These are phyloP conservation scores for Musa balbisiana DNA, from an alignment of 202 grass and related monocot genomes.

Conservation along the genomic window DNA sequence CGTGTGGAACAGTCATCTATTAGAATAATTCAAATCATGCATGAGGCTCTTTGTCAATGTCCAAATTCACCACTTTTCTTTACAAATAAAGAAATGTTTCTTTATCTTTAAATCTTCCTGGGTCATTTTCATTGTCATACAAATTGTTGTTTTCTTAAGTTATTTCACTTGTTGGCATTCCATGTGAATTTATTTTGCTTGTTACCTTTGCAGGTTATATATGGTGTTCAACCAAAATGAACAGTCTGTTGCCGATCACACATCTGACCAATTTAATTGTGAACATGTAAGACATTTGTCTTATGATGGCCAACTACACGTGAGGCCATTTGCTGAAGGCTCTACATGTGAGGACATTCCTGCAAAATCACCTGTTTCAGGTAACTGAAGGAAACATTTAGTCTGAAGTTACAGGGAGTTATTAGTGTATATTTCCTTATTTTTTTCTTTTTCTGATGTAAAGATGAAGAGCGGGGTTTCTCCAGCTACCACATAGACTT, in stretches of 20 bases:
- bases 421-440: conserved; percentile 22
- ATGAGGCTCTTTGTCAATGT: neutral
- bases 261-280: conserved; percentile 28
- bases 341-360: conserved; percentile 28
- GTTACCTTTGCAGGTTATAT: neutral
- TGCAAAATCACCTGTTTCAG: conserved; percentile 30
- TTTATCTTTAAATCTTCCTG: no score
- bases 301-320: conserved; percentile 14
- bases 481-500: conserved; percentile 24
- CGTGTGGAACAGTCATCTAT: neutral
- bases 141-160: no score
- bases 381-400: conserved; percentile 23
- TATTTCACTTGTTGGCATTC: no score
- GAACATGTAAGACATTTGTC: conserved; percentile 29
- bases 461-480: conserved; percentile 25
- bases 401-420: neutral
- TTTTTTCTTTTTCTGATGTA: neutral
- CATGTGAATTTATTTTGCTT: neutral
- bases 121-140: no score
- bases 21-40: neutral
- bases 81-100: neutral
- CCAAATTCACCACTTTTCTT: neutral
- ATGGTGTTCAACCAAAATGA: conserved; percentile 26
- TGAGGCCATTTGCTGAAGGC: conserved; percentile 13
- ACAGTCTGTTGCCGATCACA: neutral